phyloP scores from a whole-genome alignment of 805 yeast genomes.

The Candida peoriensis region DNA sequence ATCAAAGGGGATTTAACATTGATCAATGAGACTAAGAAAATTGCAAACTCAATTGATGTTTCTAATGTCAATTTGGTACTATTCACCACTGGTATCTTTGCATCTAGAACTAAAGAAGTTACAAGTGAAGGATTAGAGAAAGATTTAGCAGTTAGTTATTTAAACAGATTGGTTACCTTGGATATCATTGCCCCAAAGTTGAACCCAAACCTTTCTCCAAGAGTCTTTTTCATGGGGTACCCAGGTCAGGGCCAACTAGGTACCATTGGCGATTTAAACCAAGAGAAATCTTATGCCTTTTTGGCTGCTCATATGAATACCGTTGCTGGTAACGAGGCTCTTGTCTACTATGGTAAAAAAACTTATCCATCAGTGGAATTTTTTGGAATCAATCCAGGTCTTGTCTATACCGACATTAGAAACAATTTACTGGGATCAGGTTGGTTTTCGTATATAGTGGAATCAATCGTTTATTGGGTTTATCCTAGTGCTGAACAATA shows the following conservation, averaged over 20 bases:
- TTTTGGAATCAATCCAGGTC: constrained; percentile 37
- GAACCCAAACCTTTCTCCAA: constrained; percentile 19
- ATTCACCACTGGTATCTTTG: constrained; percentile 38
- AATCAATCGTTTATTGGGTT: constrained; percentile 27
- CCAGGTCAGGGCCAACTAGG: constrained; percentile 34
- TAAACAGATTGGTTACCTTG: constrained; percentile 31
- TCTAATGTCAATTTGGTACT: constrained; percentile 25
- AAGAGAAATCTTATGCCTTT: constrained; percentile 26
- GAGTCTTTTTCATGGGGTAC: constrained; percentile 35
- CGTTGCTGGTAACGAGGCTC: constrained; percentile 38
- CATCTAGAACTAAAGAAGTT: constrained; percentile 26
- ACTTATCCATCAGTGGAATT: constrained; percentile 21
- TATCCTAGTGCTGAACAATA: constrained; percentile 30
- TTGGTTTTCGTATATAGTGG: constrained; percentile 22
- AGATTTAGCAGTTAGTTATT: constrained; percentile 34
- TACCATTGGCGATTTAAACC: constrained; percentile 30
- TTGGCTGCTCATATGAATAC: constrained; percentile 33
- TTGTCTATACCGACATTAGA: constrained; percentile 32
- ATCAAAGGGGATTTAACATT: constrained; percentile 31
- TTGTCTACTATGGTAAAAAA: constrained; percentile 24
- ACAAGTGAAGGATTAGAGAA: constrained; percentile 34
- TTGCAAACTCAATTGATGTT: constrained; percentile 22
- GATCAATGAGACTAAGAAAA: constrained; percentile 20
- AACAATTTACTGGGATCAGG: constrained; percentile 28
- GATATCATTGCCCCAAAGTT: constrained; percentile 24